Conservation (phyloP, 106 monocot species). For the Hemerocallis citrina region DNA sequence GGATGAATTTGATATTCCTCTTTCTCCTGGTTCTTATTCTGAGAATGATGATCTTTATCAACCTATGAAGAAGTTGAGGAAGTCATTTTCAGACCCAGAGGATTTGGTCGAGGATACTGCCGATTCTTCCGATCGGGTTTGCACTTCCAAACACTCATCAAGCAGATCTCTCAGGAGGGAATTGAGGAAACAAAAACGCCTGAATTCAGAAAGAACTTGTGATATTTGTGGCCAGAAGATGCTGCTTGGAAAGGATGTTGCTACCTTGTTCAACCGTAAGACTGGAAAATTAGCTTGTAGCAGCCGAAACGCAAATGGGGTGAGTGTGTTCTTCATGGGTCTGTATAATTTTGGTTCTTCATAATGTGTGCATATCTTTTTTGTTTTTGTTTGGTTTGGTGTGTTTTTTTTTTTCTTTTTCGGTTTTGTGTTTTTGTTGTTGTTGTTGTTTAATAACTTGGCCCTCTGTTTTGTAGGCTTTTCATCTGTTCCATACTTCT, state of each 20-base stretch:
- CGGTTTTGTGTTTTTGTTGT: neutral
- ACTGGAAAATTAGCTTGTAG: conserved; percentile 79
- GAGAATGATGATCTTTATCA: conserved; percentile 32
- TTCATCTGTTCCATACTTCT: conserved; percentile 85
- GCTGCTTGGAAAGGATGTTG: conserved; percentile 76
- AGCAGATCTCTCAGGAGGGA: conserved; percentile 35
- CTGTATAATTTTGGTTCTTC: too few species aligned
- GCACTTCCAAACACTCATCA: conserved; percentile 6
- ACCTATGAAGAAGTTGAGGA: conserved; percentile 36
- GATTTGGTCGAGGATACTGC: conserved; percentile 8
- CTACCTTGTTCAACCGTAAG: conserved; percentile 64
- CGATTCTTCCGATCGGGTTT: conserved; percentile 1
- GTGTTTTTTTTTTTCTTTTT: neutral
- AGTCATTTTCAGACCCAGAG: conserved; percentile 56
- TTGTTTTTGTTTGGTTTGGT: too few species aligned
- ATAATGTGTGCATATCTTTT: neutral
- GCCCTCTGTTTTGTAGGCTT: conserved; percentile 46
- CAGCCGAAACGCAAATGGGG: conserved; percentile 81
- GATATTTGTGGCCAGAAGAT: conserved; percentile 74
- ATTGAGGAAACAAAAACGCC: conserved; percentile 40
- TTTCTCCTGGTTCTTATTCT: conserved; percentile 29
- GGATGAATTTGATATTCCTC: conserved; percentile 18
- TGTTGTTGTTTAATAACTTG: neutral
- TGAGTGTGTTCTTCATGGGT: conserved; percentile 19
- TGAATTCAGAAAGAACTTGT: conserved; percentile 56